A percentile compares a stretch with the other conserved stretches of the same genome.
These are phyloP conservation scores for Geranium incanum DNA, from an alignment of 441 rosid genomes.

Conservation along the genomic window DNA sequence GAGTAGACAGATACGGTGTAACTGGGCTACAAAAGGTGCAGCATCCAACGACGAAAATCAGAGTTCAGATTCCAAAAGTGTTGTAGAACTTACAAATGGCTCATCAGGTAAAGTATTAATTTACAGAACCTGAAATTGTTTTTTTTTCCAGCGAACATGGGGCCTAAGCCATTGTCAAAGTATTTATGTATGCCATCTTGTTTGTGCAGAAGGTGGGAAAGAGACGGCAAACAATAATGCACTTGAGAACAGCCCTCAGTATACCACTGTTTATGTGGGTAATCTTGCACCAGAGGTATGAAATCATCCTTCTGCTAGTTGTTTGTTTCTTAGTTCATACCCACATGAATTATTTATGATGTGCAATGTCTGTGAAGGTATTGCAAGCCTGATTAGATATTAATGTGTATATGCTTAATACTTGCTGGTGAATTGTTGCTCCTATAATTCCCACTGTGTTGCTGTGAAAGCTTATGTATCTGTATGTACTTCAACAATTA, in stretches of 20 bases:
- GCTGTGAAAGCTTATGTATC: neutral
- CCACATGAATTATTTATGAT: neutral
- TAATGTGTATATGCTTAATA: neutral
- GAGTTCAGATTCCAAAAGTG: slow-evolving; percentile 75
- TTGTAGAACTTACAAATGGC: slow-evolving; percentile 77
- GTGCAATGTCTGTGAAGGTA: neutral
- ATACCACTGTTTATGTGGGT: slow-evolving; percentile 91
- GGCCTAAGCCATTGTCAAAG: neutral
- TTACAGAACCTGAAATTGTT: neutral
- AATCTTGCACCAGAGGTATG: slow-evolving; percentile 88
- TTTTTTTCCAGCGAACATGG: neutral
- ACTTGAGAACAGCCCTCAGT: slow-evolving; percentile 86
- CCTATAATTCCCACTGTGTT: neutral
- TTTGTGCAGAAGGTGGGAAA: slow-evolving; percentile 73
- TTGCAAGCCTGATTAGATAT: neutral
- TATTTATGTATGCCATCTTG: slow-evolving; percentile 2
- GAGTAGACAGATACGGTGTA: slow-evolving; percentile 90
- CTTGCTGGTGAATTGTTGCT: neutral
- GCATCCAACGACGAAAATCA: slow-evolving; percentile 71
- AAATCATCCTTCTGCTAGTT: slow-evolving; percentile 8
- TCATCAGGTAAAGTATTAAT: slow-evolving; percentile 17
- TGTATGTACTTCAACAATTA: neutral
- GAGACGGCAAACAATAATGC: slow-evolving; percentile 62
- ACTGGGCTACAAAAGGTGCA: slow-evolving; percentile 97
- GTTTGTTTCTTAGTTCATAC: neutral